Percentiles rank a stretch among this genome's conserved stretches.
phyloP scores from a whole-genome alignment of 495 filamentous ascomycete genomes.

The Hypomontagnella monticulosa region DNA sequence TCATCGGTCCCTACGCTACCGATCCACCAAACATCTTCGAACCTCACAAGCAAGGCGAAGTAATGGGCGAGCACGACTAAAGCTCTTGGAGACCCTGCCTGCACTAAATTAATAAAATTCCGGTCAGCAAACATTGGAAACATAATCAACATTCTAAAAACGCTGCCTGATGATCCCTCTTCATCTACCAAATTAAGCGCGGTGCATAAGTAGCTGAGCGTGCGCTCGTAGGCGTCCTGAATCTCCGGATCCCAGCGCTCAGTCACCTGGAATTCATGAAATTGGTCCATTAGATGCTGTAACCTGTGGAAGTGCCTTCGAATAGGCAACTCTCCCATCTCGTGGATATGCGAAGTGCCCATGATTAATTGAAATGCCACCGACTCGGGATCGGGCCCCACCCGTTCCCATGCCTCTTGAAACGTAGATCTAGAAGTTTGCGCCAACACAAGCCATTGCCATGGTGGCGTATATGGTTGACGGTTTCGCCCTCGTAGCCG shows the following conservation, averaged over 20 bases:
- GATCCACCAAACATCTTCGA: slow-evolving; percentile 55
- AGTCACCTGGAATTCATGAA: slow-evolving; percentile 8
- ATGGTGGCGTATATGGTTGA: slow-evolving; percentile 50
- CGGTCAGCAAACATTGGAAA: slow-evolving; percentile 51
- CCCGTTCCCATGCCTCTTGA: slow-evolving; percentile 30
- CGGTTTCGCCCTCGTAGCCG: slow-evolving; percentile 43
- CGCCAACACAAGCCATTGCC: slow-evolving; percentile 49
- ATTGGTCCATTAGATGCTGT: slow-evolving; percentile 19
- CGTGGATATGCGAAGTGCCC: slow-evolving; percentile 12
- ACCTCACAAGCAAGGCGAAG: slow-evolving; percentile 48
- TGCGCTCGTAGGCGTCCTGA: slow-evolving; percentile 46
- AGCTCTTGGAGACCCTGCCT: slow-evolving; percentile 49
- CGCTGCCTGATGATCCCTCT: slow-evolving; percentile 30
- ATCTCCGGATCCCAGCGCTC: slow-evolving; percentile 48
- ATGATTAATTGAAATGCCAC: slow-evolving; percentile 23
- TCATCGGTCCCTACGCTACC: slow-evolving; percentile 44
- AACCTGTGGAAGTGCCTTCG: slow-evolving; percentile 8
- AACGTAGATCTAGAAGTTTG: slow-evolving; percentile 37
- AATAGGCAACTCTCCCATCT: slow-evolving; percentile 7
- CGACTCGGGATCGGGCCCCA: slow-evolving; percentile 31
- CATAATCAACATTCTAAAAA: slow-evolving; percentile 47
- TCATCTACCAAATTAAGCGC: slow-evolving; percentile 44
- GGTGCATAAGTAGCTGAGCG: slow-evolving; percentile 48
- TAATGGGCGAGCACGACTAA: slow-evolving; percentile 53
- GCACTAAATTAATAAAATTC: slow-evolving; percentile 49